Evolutionary conservation across 1,284 basidiomycete species (phyloP).

Genomic region (Leucoagaricus sp.): DNA sequence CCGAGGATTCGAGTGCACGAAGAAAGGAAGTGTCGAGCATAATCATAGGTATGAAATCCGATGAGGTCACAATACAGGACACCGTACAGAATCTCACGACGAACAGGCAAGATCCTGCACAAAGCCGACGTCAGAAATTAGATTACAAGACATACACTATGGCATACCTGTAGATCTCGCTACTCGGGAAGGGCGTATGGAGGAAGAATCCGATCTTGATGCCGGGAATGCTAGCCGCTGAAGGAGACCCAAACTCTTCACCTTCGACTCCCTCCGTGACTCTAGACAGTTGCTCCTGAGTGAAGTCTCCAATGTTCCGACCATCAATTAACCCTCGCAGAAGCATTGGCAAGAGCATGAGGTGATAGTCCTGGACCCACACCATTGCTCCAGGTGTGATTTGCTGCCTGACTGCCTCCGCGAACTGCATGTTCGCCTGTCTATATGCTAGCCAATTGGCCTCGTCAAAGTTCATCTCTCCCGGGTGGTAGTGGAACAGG

Average conservation of each 20-base stretch:
- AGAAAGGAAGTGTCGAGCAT: constrained; percentile 98
- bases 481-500: constrained; percentile 98
- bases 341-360: constrained; percentile 97
- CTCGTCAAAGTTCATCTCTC: constrained; percentile 99
- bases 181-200: constrained; percentile 97
- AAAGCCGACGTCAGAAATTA: background rate
- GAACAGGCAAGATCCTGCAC: constrained; percentile 91
- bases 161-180: constrained; percentile 92
- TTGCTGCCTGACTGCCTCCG: constrained; percentile 82
- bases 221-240: constrained; percentile 47
- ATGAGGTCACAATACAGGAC: constrained; percentile 96
- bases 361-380: constrained; percentile 98
- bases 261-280: constrained; percentile 77
- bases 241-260: constrained; percentile 45
- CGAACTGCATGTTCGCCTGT: constrained; percentile 95
- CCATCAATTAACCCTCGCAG: constrained; percentile 88
- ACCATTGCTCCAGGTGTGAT: constrained; percentile 89
- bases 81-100: constrained; percentile 94
- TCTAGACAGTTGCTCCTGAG: constrained; percentile 67
- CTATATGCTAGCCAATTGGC: constrained; percentile 98
- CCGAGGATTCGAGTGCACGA: constrained; percentile 97
- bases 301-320: constrained; percentile 60
- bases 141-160: constrained; percentile 12
- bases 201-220: constrained; percentile 98
- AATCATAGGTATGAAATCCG: constrained; percentile 99